phyloP scores from a whole-genome alignment of 306 rosid genomes.

The Vachellia pachyceras region DNA sequence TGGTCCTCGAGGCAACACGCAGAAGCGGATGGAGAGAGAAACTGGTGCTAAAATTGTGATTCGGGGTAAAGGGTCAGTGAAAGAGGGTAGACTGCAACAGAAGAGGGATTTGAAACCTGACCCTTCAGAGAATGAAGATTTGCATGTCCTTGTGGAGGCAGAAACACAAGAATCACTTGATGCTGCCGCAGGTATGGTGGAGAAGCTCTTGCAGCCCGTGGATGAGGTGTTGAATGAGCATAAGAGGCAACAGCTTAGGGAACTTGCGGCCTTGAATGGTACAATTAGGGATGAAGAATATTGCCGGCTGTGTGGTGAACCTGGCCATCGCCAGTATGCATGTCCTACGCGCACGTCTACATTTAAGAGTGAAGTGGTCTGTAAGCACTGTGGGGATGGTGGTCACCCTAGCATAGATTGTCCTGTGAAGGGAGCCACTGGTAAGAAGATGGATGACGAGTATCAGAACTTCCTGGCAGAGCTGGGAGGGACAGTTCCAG shows the following conservation, averaged over 20 bases:
- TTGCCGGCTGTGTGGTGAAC: conserved; percentile 95
- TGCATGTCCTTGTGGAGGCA: conserved; percentile 97
- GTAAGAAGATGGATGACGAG: conserved; percentile 78
- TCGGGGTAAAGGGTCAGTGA: conserved; percentile 93
- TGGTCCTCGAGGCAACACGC: conserved; percentile 97
- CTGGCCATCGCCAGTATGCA: conserved; percentile 94
- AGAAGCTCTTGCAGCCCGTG: conserved; percentile 96
- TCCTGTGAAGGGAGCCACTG: conserved; percentile 87
- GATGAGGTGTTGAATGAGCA: conserved; percentile 99
- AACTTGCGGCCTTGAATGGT: conserved; percentile 94
- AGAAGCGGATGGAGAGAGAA: conserved; percentile 97
- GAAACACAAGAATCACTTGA: conserved; percentile 88
- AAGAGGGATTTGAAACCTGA: conserved; percentile 95
- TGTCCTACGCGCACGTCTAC: conserved; percentile 91
- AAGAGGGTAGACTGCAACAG: conserved; percentile 95
- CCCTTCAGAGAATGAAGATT: conserved; percentile 92
- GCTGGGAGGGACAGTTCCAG: conserved; percentile 75
- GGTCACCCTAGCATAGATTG: conserved; percentile 98
- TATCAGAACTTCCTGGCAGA: conserved; percentile 97
- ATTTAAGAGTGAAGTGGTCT: conserved; percentile 87
- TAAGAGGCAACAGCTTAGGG: conserved; percentile 97
- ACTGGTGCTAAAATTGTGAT: conserved; percentile 97
- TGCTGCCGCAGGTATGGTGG: conserved; percentile 99
- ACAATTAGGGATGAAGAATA: conserved; percentile 97
- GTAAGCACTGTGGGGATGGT: conserved; percentile 98